Percentiles rank a stretch among this genome's conserved stretches.
Evolutionary conservation across 805 yeast genomes (phyloP).

Genomic region (Starmerella kuoi): DNA sequence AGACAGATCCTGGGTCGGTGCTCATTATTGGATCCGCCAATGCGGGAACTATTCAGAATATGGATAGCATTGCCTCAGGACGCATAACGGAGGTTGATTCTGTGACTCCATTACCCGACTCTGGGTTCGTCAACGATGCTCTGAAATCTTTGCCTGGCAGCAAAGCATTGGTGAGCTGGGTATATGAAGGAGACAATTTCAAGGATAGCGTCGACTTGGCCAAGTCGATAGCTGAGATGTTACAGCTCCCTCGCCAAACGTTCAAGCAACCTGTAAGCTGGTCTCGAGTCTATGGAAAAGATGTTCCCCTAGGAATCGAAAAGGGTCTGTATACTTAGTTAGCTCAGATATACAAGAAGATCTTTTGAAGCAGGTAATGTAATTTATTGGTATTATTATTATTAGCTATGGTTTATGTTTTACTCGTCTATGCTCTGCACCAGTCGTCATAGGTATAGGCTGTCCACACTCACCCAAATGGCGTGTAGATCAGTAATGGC

Average conservation of each 20-base stretch:
- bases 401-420: too few species aligned
- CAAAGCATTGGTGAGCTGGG: conserved; percentile 38
- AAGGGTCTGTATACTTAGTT: conserved; percentile 59
- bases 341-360: not conserved
- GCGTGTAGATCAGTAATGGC: too few species aligned
- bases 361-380: too few species aligned
- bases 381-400: too few species aligned
- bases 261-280: conserved; percentile 54
- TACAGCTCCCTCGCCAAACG: conserved; percentile 21
- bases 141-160: conserved; percentile 16
- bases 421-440: too few species aligned
- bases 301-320: conserved; percentile 56
- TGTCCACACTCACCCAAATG: too few species aligned
- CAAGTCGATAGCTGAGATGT: conserved; percentile 26
- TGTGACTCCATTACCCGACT: conserved; percentile 24
- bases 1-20: conserved; percentile 27
- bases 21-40: conserved; percentile 62
- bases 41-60: conserved; percentile 35
- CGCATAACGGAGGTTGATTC: conserved; percentile 3
- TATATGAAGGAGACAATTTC: conserved; percentile 84
- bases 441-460: too few species aligned
- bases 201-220: conserved; percentile 52
- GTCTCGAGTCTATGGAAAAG: conserved; percentile 73
- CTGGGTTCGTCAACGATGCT: conserved; percentile 27
- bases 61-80: not conserved